Base-by-base conservation (phyloP, 805 yeast species). In the Saturnispora sekii region DNA sequence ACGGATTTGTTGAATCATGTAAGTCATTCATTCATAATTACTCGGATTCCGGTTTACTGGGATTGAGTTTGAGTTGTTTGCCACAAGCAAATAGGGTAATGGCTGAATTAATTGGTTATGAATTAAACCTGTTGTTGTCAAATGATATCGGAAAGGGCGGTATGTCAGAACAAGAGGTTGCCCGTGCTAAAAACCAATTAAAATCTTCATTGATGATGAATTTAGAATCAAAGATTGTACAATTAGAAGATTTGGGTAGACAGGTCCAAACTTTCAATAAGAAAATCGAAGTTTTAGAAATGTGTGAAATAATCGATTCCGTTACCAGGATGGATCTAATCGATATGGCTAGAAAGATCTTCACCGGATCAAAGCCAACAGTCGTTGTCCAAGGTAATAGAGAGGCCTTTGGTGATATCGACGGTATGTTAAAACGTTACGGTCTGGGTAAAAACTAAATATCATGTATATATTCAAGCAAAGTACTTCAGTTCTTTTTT, bases 191-290 rank as follows among this genome's bases (percentile, higher is more conserved):
- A 63, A 89, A 86, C 62, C 97, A 90, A 68, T 73, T 93, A 48
- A 79, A 85, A 37, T 80, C 93, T 3, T 83, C 95, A 7, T 68
- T 93, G 48, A 70, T 90, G 61, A 90, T 90, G 96, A 90, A 89
- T 57, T 72, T 89, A 39, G 98, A 93, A 63, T 81, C 93, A 51
- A 87, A 84, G 60, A 73, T 90, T 71, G 94, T 94, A n/a, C 89
- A 86, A 58, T 69, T 93, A 45, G 98, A 93, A 64, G 98, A 93
- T 57, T 71, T 89, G 65, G 97, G 97, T 11, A 78, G 97, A 63
- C 98, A 93, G 63, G 78, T 93, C 21, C 95, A 85, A 63, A 77
- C 85, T 38, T 87, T 84, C 59, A 86, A 87, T 36, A 74, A 74
- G 52, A 76, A 84, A 51, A 74, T 89, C 8, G 77, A 84, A 11